Percentiles rank a stretch among this genome's conserved stretches.
These are phyloP conservation scores for Circinella minor DNA, from an alignment of 371 early-diverging fungal species.

Conservation along the genomic window DNA sequence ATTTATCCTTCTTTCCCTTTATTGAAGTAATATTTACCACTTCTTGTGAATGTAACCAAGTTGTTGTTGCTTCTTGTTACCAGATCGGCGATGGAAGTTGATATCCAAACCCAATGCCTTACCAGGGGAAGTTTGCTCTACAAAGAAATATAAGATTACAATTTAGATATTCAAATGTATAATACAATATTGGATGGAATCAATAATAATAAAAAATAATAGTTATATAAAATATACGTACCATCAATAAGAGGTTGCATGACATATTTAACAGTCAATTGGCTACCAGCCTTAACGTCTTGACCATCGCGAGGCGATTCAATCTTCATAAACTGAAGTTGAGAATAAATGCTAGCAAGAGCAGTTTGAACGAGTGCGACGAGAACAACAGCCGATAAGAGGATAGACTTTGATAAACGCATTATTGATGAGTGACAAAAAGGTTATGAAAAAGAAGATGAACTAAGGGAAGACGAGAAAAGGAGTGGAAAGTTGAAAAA, in stretches of 20 bases:
- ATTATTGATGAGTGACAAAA: constrained; percentile 14
- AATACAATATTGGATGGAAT: too few relatives aligned
- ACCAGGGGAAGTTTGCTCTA: constrained; percentile 41
- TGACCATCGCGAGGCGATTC: constrained; percentile 43
- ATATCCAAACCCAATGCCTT: constrained; percentile 40
- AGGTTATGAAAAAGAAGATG: constrained; percentile 5
- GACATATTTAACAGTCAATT: constrained; percentile 41
- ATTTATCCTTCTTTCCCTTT: background rate
- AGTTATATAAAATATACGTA: constrained; percentile 11
- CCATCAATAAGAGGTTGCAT: constrained; percentile 53
- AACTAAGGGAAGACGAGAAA: background rate
- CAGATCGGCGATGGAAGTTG: constrained; percentile 48
- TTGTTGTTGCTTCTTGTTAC: constrained; percentile 44
- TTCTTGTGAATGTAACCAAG: constrained; percentile 33
- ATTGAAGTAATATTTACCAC: constrained; percentile 33
- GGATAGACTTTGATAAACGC: constrained; percentile 19
- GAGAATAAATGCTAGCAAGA: constrained; percentile 44
- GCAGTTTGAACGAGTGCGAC: constrained; percentile 31
- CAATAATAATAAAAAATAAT: background rate
- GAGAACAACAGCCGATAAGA: constrained; percentile 20
- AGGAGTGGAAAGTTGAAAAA: background rate
- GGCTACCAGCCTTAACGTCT: constrained; percentile 40
- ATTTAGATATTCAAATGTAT: too few relatives aligned
- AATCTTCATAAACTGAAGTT: constrained; percentile 55
- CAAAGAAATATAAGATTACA: background rate